These are phyloP conservation scores for Aureobasidium leucospermi DNA, from an alignment of 2,329 filamentous ascomycete species.

Conservation along the genomic window DNA sequence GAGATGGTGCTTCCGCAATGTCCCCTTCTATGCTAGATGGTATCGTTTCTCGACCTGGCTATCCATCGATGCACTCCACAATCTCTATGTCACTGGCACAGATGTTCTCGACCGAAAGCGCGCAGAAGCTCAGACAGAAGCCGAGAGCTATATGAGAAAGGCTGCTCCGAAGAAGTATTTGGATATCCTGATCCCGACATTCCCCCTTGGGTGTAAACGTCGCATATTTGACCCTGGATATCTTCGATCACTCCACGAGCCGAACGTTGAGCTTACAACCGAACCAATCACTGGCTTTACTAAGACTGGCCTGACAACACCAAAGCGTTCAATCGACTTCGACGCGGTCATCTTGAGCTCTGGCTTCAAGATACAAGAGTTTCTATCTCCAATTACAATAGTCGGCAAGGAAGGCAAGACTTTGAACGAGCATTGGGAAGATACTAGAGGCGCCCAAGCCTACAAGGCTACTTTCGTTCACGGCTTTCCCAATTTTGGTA, in stretches of 20 bases:
- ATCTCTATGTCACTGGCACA: background rate
- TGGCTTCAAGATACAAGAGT: slow-evolving; percentile 31
- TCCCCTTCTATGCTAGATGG: slow-evolving; percentile 38
- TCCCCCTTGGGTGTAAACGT: slow-evolving; percentile 26
- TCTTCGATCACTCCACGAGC: slow-evolving; percentile 20
- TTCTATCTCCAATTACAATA: slow-evolving; percentile 29
- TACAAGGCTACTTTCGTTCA: slow-evolving; percentile 53
- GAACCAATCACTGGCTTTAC: slow-evolving; percentile 21
- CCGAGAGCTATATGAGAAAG: slow-evolving; percentile 20
- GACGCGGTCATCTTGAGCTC: slow-evolving; percentile 31
- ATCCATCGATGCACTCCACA: background rate
- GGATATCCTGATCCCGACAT: slow-evolving; percentile 19
- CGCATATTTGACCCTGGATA: slow-evolving; percentile 26
- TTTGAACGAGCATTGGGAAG: slow-evolving; percentile 40
- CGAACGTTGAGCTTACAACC: slow-evolving; percentile 20
- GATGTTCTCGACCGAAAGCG: slow-evolving; percentile 12
- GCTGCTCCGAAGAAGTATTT: slow-evolving; percentile 21
- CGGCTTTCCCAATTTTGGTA: slow-evolving; percentile 23
- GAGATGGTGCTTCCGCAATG: slow-evolving; percentile 27
- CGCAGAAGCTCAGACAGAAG: slow-evolving; percentile 15
- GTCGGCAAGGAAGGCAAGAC: slow-evolving; percentile 21
- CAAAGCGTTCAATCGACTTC: slow-evolving; percentile 18
- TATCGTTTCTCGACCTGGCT: slow-evolving; percentile 36
- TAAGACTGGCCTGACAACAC: slow-evolving; percentile 20
- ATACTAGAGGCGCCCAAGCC: slow-evolving; percentile 53